These are phyloP conservation scores for Vinca minor DNA, from an alignment of 257 asterid genomes.

Conservation along the genomic window DNA sequence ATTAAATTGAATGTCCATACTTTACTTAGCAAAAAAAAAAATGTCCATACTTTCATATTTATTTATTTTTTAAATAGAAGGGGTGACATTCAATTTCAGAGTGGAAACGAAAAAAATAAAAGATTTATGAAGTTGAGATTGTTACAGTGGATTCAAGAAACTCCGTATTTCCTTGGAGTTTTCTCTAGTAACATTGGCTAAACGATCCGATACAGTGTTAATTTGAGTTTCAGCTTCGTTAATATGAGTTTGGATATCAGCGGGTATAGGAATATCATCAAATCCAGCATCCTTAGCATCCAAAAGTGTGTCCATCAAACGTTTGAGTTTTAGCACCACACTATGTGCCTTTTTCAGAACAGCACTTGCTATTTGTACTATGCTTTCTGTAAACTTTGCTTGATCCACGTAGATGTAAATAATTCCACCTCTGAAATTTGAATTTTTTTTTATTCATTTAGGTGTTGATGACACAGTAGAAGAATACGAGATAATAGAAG, in stretches of 20 bases:
- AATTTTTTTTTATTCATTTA: too few relatives aligned
- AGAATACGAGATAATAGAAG: too few relatives aligned
- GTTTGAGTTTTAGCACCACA: constrained; percentile 18
- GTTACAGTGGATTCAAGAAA: constrained; percentile 26
- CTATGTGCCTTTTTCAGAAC: constrained; percentile 22
- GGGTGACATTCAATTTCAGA: too few relatives aligned
- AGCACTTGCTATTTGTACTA: constrained; percentile 19
- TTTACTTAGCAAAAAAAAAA: not conserved
- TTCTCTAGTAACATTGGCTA: constrained; percentile 13
- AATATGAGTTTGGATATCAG: constrained; percentile 8
- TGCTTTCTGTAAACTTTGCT: constrained; percentile 27
- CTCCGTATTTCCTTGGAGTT: constrained; percentile 11
- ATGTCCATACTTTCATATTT: too few relatives aligned
- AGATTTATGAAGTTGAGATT: too few relatives aligned
- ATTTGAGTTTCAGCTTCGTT: constrained; percentile 4
- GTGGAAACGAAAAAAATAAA: not conserved
- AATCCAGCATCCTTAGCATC: constrained; percentile 25
- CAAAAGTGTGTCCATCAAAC: constrained; percentile 17
- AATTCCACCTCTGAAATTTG: constrained; percentile 14
- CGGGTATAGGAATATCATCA: constrained; percentile 10
- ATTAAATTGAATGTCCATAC: too few relatives aligned
- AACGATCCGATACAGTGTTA: not conserved
- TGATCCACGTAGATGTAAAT: constrained; percentile 19
- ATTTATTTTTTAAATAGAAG: too few relatives aligned
- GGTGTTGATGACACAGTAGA: too few relatives aligned